Conservation (phyloP, 306 rosid genomes). For the Macrotyloma uniflorum region DNA sequence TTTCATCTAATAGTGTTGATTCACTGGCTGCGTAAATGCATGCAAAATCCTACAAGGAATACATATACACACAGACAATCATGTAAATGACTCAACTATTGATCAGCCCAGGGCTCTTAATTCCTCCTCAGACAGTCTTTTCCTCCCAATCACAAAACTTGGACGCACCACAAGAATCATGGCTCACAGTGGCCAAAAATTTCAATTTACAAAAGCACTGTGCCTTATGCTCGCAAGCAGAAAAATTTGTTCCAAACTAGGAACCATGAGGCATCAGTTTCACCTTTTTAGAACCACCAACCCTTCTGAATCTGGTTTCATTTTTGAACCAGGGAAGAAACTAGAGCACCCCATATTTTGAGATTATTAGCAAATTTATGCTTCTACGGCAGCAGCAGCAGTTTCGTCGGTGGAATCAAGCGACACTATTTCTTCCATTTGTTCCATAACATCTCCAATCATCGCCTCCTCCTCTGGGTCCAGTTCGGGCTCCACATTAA, state of each 20-base stretch:
- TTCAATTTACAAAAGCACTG: conserved; percentile 39
- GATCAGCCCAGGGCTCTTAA: conserved; percentile 19
- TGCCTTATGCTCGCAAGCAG: conserved; percentile 10
- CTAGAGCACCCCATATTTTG: not conserved
- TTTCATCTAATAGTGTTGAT: not conserved
- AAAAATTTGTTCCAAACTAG: conserved; percentile 35
- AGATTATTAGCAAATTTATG: conserved; percentile 39
- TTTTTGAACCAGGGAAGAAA: conserved; percentile 9
- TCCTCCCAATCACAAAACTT: conserved; percentile 45
- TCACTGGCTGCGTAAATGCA: not conserved
- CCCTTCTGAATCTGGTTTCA: conserved; percentile 13
- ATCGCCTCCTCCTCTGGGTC: conserved; percentile 38
- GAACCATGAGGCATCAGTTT: conserved; percentile 23
- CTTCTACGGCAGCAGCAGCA: conserved; percentile 50
- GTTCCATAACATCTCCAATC: conserved; percentile 44
- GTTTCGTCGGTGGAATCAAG: conserved; percentile 74
- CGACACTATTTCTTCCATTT: conserved; percentile 50
- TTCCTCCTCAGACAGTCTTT: conserved; percentile 23
- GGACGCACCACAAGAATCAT: conserved; percentile 21
- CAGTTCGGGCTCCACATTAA: conserved; percentile 36
- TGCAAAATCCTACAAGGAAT: not conserved
- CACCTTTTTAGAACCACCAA: not conserved
- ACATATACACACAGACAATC: conserved; percentile 6
- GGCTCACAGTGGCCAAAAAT: conserved; percentile 34
- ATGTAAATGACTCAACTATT: conserved; percentile 26